Conservation (phyloP, 2,329 filamentous ascomycete species). For the Diaporthe eres region DNA sequence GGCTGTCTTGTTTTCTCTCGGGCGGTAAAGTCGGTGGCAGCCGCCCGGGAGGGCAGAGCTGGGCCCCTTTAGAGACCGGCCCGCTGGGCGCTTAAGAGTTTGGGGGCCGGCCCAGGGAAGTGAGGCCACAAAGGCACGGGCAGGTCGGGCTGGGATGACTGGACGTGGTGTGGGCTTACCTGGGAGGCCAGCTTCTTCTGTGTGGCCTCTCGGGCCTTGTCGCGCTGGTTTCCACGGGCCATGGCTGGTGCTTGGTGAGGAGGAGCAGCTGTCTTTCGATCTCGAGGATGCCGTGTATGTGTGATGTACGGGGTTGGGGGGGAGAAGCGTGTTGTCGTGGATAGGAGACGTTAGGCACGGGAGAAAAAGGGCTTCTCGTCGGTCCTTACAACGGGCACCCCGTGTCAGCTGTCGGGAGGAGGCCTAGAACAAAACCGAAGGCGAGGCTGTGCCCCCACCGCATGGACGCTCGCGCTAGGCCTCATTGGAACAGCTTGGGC, state of each 20-base stretch:
- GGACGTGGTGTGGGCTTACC: conserved; percentile 62
- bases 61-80: conserved; percentile 7
- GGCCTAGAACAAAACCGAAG: conserved; percentile 20
- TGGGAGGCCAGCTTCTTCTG: conserved; percentile 76
- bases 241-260: conserved; percentile 61
- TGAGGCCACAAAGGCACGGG: conserved; percentile 5
- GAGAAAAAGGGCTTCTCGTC: not conserved
- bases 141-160: not conserved
- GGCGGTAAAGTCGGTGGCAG: not conserved
- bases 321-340: not conserved
- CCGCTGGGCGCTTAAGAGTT: conserved; percentile 30
- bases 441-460: conserved; percentile 28
- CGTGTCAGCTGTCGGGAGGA: conserved; percentile 25
- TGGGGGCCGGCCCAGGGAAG: not conserved
- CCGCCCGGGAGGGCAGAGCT: not conserved
- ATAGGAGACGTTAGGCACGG: not conserved
- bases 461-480: conserved; percentile 20
- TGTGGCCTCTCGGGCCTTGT: conserved; percentile 91
- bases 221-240: conserved; percentile 96
- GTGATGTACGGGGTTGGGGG: not conserved
- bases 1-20: not conserved
- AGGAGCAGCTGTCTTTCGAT: not conserved
- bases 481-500: not conserved
- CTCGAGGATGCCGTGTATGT: not conserved
- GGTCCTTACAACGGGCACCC: not conserved